phyloP scores from a whole-genome alignment of 2,329 filamentous ascomycete species.

The Beauveria pseudobassiana region DNA sequence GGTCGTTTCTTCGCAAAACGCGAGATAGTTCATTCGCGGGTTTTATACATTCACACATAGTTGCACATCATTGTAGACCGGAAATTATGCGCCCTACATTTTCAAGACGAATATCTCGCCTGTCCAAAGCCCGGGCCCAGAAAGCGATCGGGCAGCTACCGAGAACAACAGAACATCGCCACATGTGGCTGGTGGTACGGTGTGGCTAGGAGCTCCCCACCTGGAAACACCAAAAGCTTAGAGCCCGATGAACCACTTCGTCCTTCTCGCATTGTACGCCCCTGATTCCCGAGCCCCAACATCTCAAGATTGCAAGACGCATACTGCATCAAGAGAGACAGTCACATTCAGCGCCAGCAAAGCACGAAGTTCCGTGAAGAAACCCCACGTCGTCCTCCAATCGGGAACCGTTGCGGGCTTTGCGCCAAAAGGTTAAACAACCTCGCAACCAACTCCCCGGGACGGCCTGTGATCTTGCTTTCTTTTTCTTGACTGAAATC shows the following conservation, averaged over 20 bases:
- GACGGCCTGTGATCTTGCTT: background rate
- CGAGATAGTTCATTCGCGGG: background rate
- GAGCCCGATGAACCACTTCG: conserved; percentile 1
- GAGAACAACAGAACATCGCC: background rate
- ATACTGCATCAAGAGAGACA: background rate
- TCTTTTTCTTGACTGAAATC: background rate
- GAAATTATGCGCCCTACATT: background rate
- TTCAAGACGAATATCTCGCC: background rate
- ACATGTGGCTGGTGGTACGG: background rate
- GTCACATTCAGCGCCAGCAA: background rate
- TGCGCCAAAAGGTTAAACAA: background rate
- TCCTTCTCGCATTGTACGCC: background rate
- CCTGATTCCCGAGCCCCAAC: background rate
- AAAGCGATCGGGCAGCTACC: background rate
- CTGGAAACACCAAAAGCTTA: background rate
- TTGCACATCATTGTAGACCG: background rate
- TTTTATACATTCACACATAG: background rate
- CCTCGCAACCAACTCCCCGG: background rate
- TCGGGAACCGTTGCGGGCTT: conserved; percentile 1
- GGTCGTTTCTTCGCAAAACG: background rate
- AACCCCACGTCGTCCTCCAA: background rate
- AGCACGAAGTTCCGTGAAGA: background rate
- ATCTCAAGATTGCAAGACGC: background rate
- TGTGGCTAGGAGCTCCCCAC: conserved; percentile 8
- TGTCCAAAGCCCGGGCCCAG: background rate